phyloP scores from a whole-genome alignment of 176 grass and related monocot genomes.

The Eragrostis nindensis region DNA sequence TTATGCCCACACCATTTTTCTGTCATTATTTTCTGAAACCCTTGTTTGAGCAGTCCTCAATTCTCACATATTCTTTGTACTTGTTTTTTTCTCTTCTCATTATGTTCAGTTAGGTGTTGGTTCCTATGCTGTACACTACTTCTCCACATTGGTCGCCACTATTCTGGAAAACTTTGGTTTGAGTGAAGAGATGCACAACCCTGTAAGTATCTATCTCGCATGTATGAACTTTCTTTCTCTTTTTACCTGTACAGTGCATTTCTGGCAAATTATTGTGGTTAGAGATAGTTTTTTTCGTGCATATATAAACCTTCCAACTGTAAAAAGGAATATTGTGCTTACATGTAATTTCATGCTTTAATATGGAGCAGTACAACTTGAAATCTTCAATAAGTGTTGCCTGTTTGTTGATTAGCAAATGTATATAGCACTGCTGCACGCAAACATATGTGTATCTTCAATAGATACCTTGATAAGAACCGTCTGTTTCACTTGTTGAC shows the following conservation, averaged over 20 bases:
- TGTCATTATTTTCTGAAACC: conserved; percentile 22
- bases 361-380: not conserved
- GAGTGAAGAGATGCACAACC: conserved; percentile 93
- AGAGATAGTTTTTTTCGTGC: not conserved
- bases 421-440: not conserved
- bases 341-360: not conserved
- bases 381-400: not conserved
- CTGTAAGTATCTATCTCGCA: conserved; percentile 64
- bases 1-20: conserved; percentile 22
- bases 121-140: conserved; percentile 85
- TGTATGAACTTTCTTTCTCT: not conserved
- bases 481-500: no score
- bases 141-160: conserved; percentile 74
- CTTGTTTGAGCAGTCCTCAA: not conserved
- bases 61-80: conserved; percentile 23
- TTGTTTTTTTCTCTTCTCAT: conserved; percentile 23
- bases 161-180: conserved; percentile 83
- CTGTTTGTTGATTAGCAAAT: not conserved
- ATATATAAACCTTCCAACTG: not conserved
- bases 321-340: not conserved
- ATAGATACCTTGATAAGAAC: no score
- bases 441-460: no score
- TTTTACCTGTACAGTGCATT: not conserved
- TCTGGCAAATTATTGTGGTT: no score
- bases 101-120: conserved; percentile 75